These are phyloP conservation scores for Physcia stellaris DNA, from an alignment of 495 filamentous ascomycete species.

Conservation along the genomic window DNA sequence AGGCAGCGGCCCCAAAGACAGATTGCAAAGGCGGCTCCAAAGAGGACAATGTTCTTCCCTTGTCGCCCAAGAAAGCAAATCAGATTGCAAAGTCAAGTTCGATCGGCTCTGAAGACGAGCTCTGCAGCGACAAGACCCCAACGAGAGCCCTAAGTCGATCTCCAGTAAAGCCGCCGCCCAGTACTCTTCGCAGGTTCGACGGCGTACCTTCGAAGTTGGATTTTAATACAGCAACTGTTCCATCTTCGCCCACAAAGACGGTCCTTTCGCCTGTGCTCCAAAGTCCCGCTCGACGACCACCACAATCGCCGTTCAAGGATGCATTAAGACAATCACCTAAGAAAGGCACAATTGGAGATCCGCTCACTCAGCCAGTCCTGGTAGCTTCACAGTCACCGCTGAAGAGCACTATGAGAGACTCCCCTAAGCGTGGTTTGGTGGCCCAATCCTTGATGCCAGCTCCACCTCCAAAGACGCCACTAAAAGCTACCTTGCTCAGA, in stretches of 20 bases:
- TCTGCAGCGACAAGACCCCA: slow-evolving; percentile 28
- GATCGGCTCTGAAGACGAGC: slow-evolving; percentile 37
- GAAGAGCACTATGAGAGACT: slow-evolving; percentile 14
- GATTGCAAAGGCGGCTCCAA: background rate
- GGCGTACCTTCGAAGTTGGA: slow-evolving; percentile 24
- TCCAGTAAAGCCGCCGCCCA: slow-evolving; percentile 25
- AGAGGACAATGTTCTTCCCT: slow-evolving; percentile 14
- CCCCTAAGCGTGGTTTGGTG: slow-evolving; percentile 11
- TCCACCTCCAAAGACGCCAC: slow-evolving; percentile 20
- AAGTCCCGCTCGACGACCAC: slow-evolving; percentile 36
- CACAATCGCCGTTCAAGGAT: slow-evolving; percentile 37
- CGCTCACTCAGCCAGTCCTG: slow-evolving; percentile 19
- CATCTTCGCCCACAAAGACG: slow-evolving; percentile 13
- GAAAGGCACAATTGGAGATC: slow-evolving; percentile 27
- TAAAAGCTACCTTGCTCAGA: slow-evolving; percentile 13
- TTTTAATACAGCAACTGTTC: slow-evolving; percentile 19
- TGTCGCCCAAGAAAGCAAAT: slow-evolving; percentile 44
- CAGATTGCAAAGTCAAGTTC: slow-evolving; percentile 35
- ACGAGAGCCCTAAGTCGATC: slow-evolving; percentile 24
- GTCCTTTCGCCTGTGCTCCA: slow-evolving; percentile 21
- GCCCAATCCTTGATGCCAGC: too few species aligned
- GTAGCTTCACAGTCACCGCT: slow-evolving; percentile 20
- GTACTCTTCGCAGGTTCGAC: slow-evolving; percentile 15
- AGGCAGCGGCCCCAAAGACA: background rate
- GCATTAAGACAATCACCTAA: slow-evolving; percentile 23